phyloP scores from a whole-genome alignment of 306 rosid genomes.

The Lagenaria siceraria region DNA sequence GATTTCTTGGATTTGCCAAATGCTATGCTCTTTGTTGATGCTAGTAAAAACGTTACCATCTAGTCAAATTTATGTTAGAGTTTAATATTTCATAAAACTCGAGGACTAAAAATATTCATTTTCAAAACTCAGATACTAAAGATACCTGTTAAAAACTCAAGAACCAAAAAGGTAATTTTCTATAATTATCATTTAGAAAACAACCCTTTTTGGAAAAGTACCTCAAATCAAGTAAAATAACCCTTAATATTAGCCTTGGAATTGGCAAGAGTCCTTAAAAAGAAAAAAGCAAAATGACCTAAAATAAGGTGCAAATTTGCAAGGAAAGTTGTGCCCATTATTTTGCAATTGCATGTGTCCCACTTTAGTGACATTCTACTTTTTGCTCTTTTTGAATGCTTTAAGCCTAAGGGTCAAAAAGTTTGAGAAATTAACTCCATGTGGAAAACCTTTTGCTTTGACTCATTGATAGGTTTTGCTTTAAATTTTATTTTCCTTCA shows the following conservation, averaged over 20 bases:
- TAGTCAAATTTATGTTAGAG: too few species aligned
- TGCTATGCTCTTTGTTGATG: too few species aligned
- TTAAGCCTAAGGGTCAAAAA: not conserved
- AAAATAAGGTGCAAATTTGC: not conserved
- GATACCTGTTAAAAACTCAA: too few species aligned
- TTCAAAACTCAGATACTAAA: too few species aligned
- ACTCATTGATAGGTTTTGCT: not conserved
- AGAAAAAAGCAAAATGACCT: not conserved
- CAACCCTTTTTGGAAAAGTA: not conserved
- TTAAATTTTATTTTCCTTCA: not conserved
- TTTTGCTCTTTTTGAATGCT: constrained; percentile 1
- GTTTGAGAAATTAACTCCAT: not conserved
- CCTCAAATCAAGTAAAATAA: not conserved
- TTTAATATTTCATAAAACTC: too few species aligned
- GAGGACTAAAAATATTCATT: too few species aligned
- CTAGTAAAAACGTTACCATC: too few species aligned
- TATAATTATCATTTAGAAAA: too few species aligned
- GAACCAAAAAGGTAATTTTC: too few species aligned
- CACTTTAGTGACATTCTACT: not conserved
- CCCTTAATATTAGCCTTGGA: not conserved
- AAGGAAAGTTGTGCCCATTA: not conserved
- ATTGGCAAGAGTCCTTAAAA: not conserved
- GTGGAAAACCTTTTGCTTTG: not conserved
- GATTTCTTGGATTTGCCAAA: too few species aligned
- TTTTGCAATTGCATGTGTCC: not conserved